Evolutionary conservation across 495 filamentous ascomycete species (phyloP), one percentile per base, ranked within the genome.

Genomic region (Zalerion maritima): DNA sequence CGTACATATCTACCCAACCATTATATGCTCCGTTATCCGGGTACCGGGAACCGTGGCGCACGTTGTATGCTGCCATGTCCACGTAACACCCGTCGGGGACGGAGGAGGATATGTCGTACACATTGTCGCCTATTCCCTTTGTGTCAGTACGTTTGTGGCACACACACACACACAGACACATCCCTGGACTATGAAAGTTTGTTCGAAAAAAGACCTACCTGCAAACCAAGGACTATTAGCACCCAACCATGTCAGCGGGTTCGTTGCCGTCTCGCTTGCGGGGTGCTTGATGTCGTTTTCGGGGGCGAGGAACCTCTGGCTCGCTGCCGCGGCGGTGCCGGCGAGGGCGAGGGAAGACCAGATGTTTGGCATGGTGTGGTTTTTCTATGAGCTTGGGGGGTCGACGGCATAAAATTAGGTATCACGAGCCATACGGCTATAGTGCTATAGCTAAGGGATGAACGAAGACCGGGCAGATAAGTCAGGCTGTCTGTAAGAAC

Each of bases 1-100:
- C 34, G 19, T 62, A 37, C 32, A 70, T 45, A 16, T 45, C 45
- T 24, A 57, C 41, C 68, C 68, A 73, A 19, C 60, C 50, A 14
- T 55, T 41, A 29, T 67, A 69, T 14, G 68, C 66, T 6, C 65
- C 62, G 11, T 52, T 42, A 31, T 73, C 68, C 9, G 67, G 68
- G 29, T 59, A 73, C 29, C 70, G 50, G 37, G 62, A 69, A 12
- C 69, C 70, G 39, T 73, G 70, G 29, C 69, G 59, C 16, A 59
- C 55, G 18, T 65, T 40, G 37, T 68, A 72, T 15, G 59, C 58
- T 14, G 58, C 67, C 34, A 64, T 59, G 24, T 70, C 58, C n/a
- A 72, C 60, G 4, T 50, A 50, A 34, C 69, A 74, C 19, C 52
- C 52, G 9, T 57, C 43, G 12, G 69, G 67, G 16, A 64, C 47